phyloP scores from a whole-genome alignment of 2,329 filamentous ascomycete species.

The Balansia obtecta region DNA sequence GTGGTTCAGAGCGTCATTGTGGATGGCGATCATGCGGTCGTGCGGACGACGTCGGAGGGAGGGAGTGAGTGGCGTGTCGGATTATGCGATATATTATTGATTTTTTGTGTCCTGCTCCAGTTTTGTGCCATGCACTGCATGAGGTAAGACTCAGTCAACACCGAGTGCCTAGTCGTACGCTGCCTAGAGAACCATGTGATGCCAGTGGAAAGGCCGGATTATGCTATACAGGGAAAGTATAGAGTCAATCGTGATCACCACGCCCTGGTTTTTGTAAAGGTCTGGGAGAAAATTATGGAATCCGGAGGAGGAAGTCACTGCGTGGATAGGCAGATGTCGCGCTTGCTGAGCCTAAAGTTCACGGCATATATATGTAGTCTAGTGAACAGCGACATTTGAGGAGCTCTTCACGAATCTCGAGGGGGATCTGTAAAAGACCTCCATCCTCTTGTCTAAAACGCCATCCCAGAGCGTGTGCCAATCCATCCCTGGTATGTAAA shows the following conservation, averaged over 20 bases:
- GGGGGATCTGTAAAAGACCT: conserved; percentile 9
- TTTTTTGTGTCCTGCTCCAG: no score
- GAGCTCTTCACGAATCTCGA: neutral
- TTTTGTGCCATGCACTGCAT: no score
- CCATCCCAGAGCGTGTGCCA: conserved; percentile 26
- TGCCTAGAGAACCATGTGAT: no score
- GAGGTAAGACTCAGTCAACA: no score
- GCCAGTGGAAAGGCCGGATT: no score
- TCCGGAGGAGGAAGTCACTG: conserved; percentile 10
- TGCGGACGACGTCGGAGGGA: conserved; percentile 15
- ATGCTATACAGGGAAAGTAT: conserved; percentile 56
- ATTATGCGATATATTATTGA: no score
- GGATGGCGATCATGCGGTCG: conserved; percentile 22
- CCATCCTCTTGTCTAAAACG: conserved; percentile 23
- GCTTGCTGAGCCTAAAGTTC: neutral
- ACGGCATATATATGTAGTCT: neutral
- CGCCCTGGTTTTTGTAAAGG: conserved; percentile 47
- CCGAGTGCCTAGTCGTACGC: no score
- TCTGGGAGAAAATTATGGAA: conserved; percentile 47
- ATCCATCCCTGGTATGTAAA: conserved; percentile 30
- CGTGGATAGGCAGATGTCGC: neutral
- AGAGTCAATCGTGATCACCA: conserved; percentile 59
- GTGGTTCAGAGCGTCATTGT: conserved; percentile 25
- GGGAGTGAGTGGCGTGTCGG: conserved; percentile 53
- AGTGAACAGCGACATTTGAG: neutral